Evolutionary conservation across 208 protist species (phyloP).

Genomic region (Sergeia podlipaevii): DNA sequence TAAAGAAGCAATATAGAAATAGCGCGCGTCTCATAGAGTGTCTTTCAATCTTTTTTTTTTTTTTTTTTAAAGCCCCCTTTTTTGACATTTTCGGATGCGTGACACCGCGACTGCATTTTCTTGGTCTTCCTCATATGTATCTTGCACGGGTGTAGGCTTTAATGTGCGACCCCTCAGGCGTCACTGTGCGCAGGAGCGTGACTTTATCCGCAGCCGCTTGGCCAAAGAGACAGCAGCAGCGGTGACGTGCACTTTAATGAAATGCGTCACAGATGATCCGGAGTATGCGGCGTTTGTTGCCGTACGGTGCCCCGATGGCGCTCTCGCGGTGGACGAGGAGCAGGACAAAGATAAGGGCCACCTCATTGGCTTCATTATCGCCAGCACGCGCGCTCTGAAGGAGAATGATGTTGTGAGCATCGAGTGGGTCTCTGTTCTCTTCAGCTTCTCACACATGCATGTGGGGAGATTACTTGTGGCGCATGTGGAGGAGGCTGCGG

Average conservation of each 20-base stretch:
- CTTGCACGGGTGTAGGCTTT: background rate
- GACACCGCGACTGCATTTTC: too few species aligned
- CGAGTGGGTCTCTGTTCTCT: slow-evolving; percentile 22
- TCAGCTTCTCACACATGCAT: slow-evolving; percentile 8
- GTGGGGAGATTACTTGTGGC: slow-evolving; percentile 18
- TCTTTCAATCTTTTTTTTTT: background rate
- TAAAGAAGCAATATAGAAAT: too few species aligned
- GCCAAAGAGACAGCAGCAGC: background rate
- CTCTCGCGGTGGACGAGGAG: slow-evolving; percentile 1
- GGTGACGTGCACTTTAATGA: background rate
- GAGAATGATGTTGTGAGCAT: slow-evolving; percentile 3
- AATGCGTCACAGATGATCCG: background rate
- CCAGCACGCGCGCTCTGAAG: slow-evolving; percentile 6
- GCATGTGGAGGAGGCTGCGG: slow-evolving; percentile 13
- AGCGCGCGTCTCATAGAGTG: background rate
- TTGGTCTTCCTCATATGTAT: too few species aligned
- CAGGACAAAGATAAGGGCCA: background rate
- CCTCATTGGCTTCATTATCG: slow-evolving; percentile 14
- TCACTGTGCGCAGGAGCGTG: background rate
- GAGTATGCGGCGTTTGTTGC: background rate
- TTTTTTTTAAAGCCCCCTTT: too few species aligned
- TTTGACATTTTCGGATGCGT: too few species aligned
- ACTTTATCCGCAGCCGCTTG: background rate
- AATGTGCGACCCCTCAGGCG: background rate
- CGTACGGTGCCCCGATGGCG: background rate